These are phyloP conservation scores for Claviceps arundinis DNA, from an alignment of 2,329 filamentous ascomycete genomes.

Conservation along the genomic window DNA sequence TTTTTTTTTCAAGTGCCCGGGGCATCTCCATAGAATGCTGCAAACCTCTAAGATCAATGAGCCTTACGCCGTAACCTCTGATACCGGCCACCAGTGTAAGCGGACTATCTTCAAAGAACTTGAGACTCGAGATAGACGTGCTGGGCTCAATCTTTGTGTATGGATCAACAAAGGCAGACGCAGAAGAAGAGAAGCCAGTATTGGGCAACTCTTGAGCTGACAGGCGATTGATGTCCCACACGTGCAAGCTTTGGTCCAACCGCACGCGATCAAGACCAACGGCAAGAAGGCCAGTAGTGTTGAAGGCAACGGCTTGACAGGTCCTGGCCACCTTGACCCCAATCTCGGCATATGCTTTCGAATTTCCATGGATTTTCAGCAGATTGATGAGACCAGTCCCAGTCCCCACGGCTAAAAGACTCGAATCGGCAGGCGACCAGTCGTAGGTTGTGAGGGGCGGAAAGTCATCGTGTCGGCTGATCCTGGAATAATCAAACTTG, in stretches of 20 bases:
- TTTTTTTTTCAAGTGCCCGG: neutral
- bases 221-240: conserved; percentile 63
- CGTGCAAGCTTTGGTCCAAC: conserved; percentile 69
- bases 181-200: conserved; percentile 36
- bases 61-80: conserved; percentile 58
- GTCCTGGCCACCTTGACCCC: conserved; percentile 62
- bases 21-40: neutral
- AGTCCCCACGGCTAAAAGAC: conserved; percentile 62
- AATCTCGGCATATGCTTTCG: conserved; percentile 51
- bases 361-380: conserved; percentile 57
- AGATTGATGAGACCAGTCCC: conserved; percentile 63
- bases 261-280: conserved; percentile 70
- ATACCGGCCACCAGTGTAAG: conserved; percentile 64
- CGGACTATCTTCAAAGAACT: conserved; percentile 68
- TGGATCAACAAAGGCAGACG: conserved; percentile 40
- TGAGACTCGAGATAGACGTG: conserved; percentile 68
- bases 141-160: conserved; percentile 47
- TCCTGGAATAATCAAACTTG: conserved; percentile 42
- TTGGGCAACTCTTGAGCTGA: conserved; percentile 32
- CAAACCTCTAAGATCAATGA: conserved; percentile 67
- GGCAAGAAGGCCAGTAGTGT: conserved; percentile 55
- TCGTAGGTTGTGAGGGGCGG: conserved; percentile 52
- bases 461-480: conserved; percentile 48
- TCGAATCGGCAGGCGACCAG: conserved; percentile 49
- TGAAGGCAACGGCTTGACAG: conserved; percentile 74